phyloP scores from a whole-genome alignment of 495 filamentous ascomycete species.

The Penicillium chermesinum region DNA sequence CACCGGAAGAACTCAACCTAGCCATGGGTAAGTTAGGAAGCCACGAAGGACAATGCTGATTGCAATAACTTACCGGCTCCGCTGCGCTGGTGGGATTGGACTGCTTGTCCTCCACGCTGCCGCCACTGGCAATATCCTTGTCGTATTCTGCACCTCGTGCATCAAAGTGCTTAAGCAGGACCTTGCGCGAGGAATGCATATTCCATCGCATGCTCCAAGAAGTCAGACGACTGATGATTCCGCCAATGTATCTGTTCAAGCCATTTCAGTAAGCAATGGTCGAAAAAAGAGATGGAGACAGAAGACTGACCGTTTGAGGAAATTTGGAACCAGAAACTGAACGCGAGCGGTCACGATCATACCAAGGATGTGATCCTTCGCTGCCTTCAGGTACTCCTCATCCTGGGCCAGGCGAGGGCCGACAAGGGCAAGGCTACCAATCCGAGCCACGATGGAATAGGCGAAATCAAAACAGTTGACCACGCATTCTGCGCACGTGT shows the following conservation, averaged over 20 bases:
- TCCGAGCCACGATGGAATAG: conserved; percentile 23
- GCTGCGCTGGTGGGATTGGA: neutral
- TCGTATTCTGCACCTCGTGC: conserved; percentile 20
- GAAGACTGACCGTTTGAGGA: conserved; percentile 3
- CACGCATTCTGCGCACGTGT: conserved; percentile 12
- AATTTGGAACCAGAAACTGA: conserved; percentile 21
- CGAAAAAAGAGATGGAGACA: neutral
- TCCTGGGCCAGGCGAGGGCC: conserved; percentile 17
- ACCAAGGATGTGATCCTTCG: conserved; percentile 23
- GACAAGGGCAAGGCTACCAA: conserved; percentile 20
- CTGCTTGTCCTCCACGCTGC: neutral
- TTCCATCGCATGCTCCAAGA: conserved; percentile 19
- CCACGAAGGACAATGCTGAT: no score
- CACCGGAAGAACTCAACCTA: conserved; percentile 25
- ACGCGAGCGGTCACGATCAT: conserved; percentile 24
- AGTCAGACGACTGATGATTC: conserved; percentile 12
- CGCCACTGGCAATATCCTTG: conserved; percentile 7
- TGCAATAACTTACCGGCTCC: conserved; percentile 15
- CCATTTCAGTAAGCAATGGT: neutral
- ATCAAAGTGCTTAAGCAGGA: conserved; percentile 20
- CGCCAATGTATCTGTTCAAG: conserved; percentile 17
- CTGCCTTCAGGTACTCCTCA: conserved; percentile 22
- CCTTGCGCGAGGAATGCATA: conserved; percentile 23
- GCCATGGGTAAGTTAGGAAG: neutral
- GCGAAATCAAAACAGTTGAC: conserved; percentile 21